Conservation (phyloP, 2,329 filamentous ascomycete genomes). For the Cercospora sp. region DNA sequence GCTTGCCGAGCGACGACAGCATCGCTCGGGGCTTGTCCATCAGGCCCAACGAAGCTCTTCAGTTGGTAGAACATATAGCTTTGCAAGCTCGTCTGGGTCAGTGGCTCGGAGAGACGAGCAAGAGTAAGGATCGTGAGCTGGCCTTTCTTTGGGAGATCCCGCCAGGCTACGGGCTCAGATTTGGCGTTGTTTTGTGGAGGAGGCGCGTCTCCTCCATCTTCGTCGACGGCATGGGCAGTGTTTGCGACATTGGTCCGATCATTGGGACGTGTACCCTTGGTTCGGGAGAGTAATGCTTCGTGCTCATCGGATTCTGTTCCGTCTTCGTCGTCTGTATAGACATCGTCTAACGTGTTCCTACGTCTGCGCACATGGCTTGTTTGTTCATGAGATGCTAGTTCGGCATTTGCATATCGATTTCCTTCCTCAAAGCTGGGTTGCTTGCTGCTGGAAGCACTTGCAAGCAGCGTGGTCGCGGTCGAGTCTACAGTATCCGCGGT, state of each 20-base stretch:
- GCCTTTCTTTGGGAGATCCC: conserved; percentile 70
- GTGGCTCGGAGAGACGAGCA: conserved; percentile 75
- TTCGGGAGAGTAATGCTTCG: not conserved
- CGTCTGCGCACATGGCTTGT: conserved; percentile 16
- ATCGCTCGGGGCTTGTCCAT: conserved; percentile 52
- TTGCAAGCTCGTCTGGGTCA: conserved; percentile 75
- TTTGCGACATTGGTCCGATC: conserved; percentile 4
- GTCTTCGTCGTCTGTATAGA: conserved; percentile 9
- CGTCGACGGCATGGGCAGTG: conserved; percentile 12
- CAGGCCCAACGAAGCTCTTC: conserved; percentile 61
- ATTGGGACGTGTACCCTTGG: not conserved
- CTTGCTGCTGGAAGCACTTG: conserved; percentile 19
- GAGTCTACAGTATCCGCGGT: conserved; percentile 29
- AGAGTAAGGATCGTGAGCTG: conserved; percentile 77
- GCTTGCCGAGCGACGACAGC: conserved; percentile 72
- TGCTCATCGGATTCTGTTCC: conserved; percentile 10
- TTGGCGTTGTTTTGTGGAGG: conserved; percentile 29
- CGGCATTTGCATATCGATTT: conserved; percentile 27
- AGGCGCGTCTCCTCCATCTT: conserved; percentile 27
- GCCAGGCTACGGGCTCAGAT: conserved; percentile 63
- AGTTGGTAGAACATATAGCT: conserved; percentile 88
- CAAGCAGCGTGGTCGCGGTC: conserved; percentile 31
- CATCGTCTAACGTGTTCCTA: conserved; percentile 14
- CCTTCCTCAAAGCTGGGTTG: conserved; percentile 24
- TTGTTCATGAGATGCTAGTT: conserved; percentile 23